These are phyloP conservation scores for Naganishia kalamii DNA, from an alignment of 768 basidiomycete genomes.

Conservation along the genomic window DNA sequence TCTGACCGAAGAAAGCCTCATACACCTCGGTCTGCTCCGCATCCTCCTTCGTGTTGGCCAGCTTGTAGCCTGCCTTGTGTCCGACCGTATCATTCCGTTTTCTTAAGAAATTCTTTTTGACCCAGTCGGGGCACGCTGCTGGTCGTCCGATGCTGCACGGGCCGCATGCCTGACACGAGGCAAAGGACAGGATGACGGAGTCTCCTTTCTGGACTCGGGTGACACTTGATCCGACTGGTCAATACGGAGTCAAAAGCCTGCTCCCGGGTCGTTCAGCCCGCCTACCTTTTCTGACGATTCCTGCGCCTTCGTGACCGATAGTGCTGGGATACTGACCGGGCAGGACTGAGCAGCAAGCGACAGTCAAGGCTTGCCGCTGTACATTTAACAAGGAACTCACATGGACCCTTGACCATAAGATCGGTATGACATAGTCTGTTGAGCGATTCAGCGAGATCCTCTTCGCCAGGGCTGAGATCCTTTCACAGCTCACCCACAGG, in stretches of 20 bases:
- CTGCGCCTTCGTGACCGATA: conserved; percentile 10
- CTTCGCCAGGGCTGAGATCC: too few species aligned
- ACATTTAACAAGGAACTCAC: background rate
- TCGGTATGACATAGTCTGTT: conserved; percentile 4
- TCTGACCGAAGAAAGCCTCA: conserved; percentile 20
- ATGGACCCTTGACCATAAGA: conserved; percentile 8
- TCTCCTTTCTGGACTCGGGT: conserved; percentile 10
- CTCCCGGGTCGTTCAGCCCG: too few species aligned
- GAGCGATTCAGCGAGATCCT: background rate
- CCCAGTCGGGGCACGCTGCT: conserved; percentile 16
- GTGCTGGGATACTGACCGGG: conserved; percentile 8
- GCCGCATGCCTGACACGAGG: conserved; percentile 8
- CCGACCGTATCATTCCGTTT: conserved; percentile 3
- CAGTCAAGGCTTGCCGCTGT: background rate
- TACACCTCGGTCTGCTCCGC: background rate
- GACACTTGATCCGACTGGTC: conserved; percentile 2
- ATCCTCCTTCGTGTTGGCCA: background rate
- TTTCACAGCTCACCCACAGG: background rate
- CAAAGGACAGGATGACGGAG: conserved; percentile 16
- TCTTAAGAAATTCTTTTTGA: conserved; percentile 14
- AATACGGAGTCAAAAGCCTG: background rate
- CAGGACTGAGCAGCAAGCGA: background rate
- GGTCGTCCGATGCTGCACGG: conserved; percentile 3
- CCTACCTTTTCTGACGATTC: conserved; percentile 1
- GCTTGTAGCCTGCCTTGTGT: background rate